phyloP scores from a whole-genome alignment of 1,284 basidiomycete species.

The Ceratobasidium theobromae region DNA sequence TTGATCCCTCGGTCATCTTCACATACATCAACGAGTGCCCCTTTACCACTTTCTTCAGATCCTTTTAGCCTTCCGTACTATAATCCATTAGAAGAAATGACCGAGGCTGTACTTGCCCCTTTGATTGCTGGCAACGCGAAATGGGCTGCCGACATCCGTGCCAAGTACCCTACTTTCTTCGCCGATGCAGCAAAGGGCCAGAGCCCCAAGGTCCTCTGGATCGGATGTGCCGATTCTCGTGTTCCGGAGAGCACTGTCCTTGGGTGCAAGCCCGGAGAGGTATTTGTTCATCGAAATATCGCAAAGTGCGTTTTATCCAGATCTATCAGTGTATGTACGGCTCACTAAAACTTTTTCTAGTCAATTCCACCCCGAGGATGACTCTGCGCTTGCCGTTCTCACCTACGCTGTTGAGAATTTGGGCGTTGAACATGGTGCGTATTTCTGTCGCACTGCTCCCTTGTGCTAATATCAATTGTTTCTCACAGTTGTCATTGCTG shows the following conservation, averaged over 20 bases:
- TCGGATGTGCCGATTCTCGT: constrained; percentile 69
- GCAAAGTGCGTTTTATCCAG: constrained; percentile 58
- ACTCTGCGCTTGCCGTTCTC: constrained; percentile 75
- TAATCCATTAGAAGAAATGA: constrained; percentile 24
- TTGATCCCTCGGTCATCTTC: constrained; percentile 7
- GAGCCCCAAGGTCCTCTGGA: constrained; percentile 73
- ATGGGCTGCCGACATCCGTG: constrained; percentile 62
- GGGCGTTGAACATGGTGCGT: constrained; percentile 79
- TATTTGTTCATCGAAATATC: constrained; percentile 69
- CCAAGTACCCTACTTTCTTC: constrained; percentile 66
- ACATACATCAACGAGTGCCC: not conserved
- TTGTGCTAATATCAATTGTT: not conserved
- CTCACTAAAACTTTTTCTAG: constrained; percentile 45
- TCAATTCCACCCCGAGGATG: constrained; percentile 79
- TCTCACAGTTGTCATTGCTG: constrained; percentile 22
- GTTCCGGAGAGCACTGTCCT: constrained; percentile 61
- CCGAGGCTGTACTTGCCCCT: constrained; percentile 42
- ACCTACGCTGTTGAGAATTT: constrained; percentile 78
- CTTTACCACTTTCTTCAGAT: not conserved
- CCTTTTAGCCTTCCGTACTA: constrained; percentile 11
- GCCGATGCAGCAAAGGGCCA: constrained; percentile 63
- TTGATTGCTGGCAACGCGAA: constrained; percentile 58
- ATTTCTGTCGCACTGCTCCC: constrained; percentile 41
- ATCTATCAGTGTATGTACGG: not conserved
- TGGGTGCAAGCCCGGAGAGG: constrained; percentile 59